These are phyloP conservation scores for Ogataea methanolica DNA, from an alignment of 805 yeast species.

Conservation along the genomic window DNA sequence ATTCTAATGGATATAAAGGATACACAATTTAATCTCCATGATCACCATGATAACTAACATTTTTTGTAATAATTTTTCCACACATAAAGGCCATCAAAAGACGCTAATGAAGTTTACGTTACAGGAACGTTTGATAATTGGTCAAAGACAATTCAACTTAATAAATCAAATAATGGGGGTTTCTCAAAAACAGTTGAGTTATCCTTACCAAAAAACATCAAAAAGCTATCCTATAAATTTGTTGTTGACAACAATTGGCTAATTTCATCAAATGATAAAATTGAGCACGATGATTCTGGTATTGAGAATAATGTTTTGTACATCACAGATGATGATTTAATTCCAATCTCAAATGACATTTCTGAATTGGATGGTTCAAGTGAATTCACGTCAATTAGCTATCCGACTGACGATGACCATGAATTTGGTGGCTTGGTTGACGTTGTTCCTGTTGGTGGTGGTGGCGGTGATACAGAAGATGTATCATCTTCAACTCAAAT, in stretches of 20 bases:
- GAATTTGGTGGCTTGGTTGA: slow-evolving; percentile 7
- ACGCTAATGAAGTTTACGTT: slow-evolving; percentile 41
- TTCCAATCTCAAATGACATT: slow-evolving; percentile 2
- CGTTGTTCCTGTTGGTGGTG: slow-evolving; percentile 5
- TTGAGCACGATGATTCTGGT: slow-evolving; percentile 40
- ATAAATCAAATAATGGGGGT: slow-evolving; percentile 32
- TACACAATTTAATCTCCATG: too few relatives aligned
- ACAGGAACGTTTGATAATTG: slow-evolving; percentile 61
- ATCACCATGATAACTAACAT: not conserved
- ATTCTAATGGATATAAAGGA: not conserved
- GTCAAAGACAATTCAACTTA: slow-evolving; percentile 41
- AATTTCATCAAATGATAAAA: slow-evolving; percentile 34
- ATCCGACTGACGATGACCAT: slow-evolving; percentile 18
- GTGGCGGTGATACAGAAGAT: slow-evolving; percentile 2
- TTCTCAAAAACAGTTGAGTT: slow-evolving; percentile 41
- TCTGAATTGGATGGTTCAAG: slow-evolving; percentile 23
- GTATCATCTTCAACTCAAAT: not conserved
- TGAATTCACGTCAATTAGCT: slow-evolving; percentile 30
- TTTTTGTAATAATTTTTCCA: not conserved
- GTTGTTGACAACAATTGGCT: slow-evolving; percentile 58
- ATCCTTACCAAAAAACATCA: slow-evolving; percentile 22
- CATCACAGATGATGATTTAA: slow-evolving; percentile 30
- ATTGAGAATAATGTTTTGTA: slow-evolving; percentile 48
- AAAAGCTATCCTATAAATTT: slow-evolving; percentile 45
- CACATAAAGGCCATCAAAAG: slow-evolving; percentile 26